Evolutionary conservation across 108 stramenopile species (phyloP).

Genomic region (Tribonema minus): DNA sequence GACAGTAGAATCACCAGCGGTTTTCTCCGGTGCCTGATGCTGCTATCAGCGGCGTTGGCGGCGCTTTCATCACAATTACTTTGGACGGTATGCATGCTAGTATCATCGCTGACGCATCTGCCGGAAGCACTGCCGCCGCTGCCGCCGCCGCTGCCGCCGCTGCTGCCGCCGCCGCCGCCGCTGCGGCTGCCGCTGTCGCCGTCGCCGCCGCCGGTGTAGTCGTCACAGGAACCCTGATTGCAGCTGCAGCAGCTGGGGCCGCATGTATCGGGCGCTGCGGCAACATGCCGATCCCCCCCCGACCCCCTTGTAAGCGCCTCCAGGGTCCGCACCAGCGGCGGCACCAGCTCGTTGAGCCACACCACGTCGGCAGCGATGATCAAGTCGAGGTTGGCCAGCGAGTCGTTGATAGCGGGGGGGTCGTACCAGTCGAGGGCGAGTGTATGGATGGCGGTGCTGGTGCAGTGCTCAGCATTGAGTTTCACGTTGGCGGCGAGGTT

Average conservation of each 20-base stretch:
- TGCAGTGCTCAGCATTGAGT: background rate
- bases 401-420: background rate
- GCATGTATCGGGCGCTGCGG: too few species aligned
- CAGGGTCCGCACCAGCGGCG: constrained; percentile 30
- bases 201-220: too few species aligned
- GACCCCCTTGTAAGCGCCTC: constrained; percentile 15
- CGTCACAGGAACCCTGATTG: too few species aligned
- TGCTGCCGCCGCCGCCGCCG: too few species aligned
- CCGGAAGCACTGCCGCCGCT: too few species aligned
- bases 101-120: too few species aligned
- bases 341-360: constrained; percentile 38
- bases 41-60: background rate
- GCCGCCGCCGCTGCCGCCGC: too few species aligned
- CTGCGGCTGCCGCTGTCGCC: background rate
- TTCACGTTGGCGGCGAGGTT: constrained; percentile 24
- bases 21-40: background rate
- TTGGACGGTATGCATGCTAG: too few species aligned
- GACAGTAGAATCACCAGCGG: background rate
- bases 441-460: background rate
- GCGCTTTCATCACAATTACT: too few species aligned
- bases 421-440: background rate
- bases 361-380: constrained; percentile 47
- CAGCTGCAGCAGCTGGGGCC: too few species aligned
- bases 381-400: constrained; percentile 7
- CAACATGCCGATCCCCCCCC: too few species aligned